Conservation (phyloP, 2,329 filamentous ascomycete genomes). For the Moelleriella libera region DNA sequence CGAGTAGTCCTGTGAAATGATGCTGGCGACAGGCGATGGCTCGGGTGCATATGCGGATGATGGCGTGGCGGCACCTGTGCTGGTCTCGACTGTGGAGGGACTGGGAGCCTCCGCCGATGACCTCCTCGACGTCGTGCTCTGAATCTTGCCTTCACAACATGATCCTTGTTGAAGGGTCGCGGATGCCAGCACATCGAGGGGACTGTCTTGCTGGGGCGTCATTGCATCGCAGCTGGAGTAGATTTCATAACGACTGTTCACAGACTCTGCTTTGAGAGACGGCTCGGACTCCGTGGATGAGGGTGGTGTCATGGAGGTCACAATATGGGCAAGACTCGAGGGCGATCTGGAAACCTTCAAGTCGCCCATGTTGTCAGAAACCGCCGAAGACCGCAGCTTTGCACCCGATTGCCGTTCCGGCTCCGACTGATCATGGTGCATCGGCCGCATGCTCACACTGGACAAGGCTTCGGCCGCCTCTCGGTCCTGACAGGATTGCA, state of each 20-base stretch:
- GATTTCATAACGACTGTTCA: background rate
- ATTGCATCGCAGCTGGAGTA: background rate
- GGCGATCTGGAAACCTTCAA: background rate
- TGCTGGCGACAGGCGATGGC: slow-evolving; percentile 5
- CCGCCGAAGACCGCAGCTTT: background rate
- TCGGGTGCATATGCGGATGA: slow-evolving; percentile 5
- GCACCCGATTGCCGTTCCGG: background rate
- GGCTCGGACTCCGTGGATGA: background rate
- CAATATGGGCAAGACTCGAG: background rate
- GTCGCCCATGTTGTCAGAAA: background rate
- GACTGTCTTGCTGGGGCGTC: slow-evolving; percentile 1
- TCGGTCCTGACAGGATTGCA: slow-evolving; percentile 20
- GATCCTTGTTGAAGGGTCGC: slow-evolving; percentile 18
- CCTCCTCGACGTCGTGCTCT: slow-evolving; percentile 8
- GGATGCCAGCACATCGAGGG: slow-evolving; percentile 22
- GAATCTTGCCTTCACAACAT: slow-evolving; percentile 10
- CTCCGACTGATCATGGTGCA: slow-evolving; percentile 2
- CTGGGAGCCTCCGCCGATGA: slow-evolving; percentile 10
- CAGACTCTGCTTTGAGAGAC: background rate
- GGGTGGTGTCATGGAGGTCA: background rate
- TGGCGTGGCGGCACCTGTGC: slow-evolving; percentile 9
- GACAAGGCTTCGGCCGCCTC: slow-evolving; percentile 13
- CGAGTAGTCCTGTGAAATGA: slow-evolving; percentile 4
- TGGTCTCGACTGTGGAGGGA: slow-evolving; percentile 8
- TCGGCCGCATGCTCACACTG: slow-evolving; percentile 4